Evolutionary conservation across 768 basidiomycete genomes (phyloP).

Genomic region (Rhodotorula diobovata): DNA sequence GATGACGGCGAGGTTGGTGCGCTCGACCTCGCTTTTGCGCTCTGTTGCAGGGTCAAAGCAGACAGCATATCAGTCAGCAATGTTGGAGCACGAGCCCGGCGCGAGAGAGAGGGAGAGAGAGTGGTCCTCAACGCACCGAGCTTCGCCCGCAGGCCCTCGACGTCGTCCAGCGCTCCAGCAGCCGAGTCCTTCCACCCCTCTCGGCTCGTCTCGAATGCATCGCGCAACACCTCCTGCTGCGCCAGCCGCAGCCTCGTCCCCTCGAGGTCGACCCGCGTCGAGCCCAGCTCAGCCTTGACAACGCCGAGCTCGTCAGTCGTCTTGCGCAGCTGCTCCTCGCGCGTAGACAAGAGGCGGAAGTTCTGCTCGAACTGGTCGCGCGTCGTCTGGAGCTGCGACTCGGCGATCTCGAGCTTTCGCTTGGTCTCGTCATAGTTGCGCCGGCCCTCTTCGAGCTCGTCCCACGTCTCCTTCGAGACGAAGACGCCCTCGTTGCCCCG

Average conservation of each 20-base stretch:
- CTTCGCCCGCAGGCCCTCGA: conserved; percentile 32
- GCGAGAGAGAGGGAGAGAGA: too few species aligned
- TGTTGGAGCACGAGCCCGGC: too few species aligned
- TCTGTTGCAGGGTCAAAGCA: background rate
- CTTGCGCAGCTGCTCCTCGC: conserved; percentile 68
- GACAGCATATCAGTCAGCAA: too few species aligned
- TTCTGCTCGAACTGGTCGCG: conserved; percentile 90
- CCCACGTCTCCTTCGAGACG: conserved; percentile 86
- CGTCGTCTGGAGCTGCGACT: conserved; percentile 70
- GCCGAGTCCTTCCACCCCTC: conserved; percentile 40
- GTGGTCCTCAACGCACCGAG: conserved; percentile 14
- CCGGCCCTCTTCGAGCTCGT: conserved; percentile 65
- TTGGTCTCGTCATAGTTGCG: conserved; percentile 77
- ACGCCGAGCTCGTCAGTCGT: conserved; percentile 58
- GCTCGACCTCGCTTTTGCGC: conserved; percentile 23
- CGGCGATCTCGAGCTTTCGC: conserved; percentile 75
- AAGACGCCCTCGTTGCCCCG: conserved; percentile 95
- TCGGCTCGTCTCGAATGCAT: conserved; percentile 60
- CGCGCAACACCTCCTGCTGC: conserved; percentile 71
- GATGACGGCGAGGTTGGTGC: conserved; percentile 17
- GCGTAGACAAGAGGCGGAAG: conserved; percentile 66
- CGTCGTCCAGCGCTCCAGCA: conserved; percentile 6
- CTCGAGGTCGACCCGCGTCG: conserved; percentile 59
- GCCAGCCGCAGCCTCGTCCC: conserved; percentile 61
- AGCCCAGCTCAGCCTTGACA: conserved; percentile 56